phyloP scores from a whole-genome alignment of 1,139 yeast genomes.

The Geotrichum candidum region DNA sequence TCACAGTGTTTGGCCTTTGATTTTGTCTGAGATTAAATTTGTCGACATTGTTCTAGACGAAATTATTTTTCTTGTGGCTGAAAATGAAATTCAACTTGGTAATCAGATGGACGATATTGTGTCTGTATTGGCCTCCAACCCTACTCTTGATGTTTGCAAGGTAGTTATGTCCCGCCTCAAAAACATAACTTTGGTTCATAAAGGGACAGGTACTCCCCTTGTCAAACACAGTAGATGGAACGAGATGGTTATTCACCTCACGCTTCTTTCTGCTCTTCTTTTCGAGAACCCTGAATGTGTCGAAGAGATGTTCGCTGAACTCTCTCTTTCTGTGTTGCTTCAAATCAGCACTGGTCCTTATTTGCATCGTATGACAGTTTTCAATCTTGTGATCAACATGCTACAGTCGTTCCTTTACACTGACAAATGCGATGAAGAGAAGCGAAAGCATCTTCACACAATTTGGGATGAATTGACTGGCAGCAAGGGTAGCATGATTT shows the following conservation, averaged over 20 bases:
- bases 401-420: constrained; percentile 55
- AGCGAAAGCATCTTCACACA: constrained; percentile 19
- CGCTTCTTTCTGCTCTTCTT: constrained; percentile 59
- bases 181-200: constrained; percentile 36
- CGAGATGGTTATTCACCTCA: constrained; percentile 65
- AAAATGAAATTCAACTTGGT: constrained; percentile 10
- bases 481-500: constrained; percentile 44
- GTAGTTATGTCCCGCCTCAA: constrained; percentile 53
- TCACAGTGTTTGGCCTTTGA: constrained; percentile 60
- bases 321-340: constrained; percentile 61
- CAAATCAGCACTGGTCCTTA: constrained; percentile 69
- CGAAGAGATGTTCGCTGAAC: constrained; percentile 65
- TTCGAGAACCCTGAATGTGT: constrained; percentile 67
- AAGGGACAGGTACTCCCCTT: constrained; percentile 19
- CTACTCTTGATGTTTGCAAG: constrained; percentile 71
- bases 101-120: constrained; percentile 34
- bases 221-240: constrained; percentile 62
- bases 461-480: constrained; percentile 60
- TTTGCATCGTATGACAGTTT: constrained; percentile 61
- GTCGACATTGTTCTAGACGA: constrained; percentile 15
- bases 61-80: constrained; percentile 11
- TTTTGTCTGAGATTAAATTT: constrained; percentile 4
- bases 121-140: constrained; percentile 57
- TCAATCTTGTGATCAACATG: constrained; percentile 60
- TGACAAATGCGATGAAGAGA: constrained; percentile 7